phyloP scores from a whole-genome alignment of 176 grass and related monocot species.

The Hordeum vulgare region DNA sequence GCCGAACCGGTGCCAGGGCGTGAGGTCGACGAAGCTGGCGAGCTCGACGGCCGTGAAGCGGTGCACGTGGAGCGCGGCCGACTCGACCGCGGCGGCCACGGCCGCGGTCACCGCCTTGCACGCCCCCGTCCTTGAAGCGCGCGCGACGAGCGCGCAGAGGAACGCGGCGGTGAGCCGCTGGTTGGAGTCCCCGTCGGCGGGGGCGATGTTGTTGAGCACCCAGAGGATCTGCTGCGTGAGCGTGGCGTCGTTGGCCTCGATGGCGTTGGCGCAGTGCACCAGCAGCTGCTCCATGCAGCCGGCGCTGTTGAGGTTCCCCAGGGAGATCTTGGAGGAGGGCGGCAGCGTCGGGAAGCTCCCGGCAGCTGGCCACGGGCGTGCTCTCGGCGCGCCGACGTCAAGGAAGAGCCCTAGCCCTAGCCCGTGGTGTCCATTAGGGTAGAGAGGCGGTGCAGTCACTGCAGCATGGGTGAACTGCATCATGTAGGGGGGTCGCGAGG shows the following conservation, averaged over 20 bases:
- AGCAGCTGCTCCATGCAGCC: slow-evolving; percentile 98
- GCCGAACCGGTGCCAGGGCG: slow-evolving; percentile 95
- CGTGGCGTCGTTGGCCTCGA: slow-evolving; percentile 94
- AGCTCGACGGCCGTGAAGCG: slow-evolving; percentile 88
- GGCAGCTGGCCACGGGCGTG: slow-evolving; percentile 27
- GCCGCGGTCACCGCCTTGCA: slow-evolving; percentile 70
- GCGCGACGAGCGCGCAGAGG: slow-evolving; percentile 78
- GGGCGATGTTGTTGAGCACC: slow-evolving; percentile 99
- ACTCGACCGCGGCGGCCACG: slow-evolving; percentile 29
- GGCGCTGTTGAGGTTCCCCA: slow-evolving; percentile 64
- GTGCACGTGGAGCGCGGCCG: slow-evolving; percentile 54
- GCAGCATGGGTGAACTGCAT: slow-evolving; percentile 87
- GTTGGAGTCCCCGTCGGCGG: slow-evolving; percentile 81
- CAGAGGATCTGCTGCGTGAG: slow-evolving; percentile 95
- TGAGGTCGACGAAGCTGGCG: slow-evolving; percentile 85
- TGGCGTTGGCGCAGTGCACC: slow-evolving; percentile 94
- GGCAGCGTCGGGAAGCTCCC: slow-evolving; percentile 30
- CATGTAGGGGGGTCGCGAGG: slow-evolving; percentile 49
- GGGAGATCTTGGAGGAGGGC: slow-evolving; percentile 41
- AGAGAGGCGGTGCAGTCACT: slow-evolving; percentile 41
- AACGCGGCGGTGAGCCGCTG: slow-evolving; percentile 84
- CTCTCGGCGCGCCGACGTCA: slow-evolving; percentile 38
- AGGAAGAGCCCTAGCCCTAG: slow-evolving; percentile 44
- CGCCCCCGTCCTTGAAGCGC: slow-evolving; percentile 73
- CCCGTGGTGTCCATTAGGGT: slow-evolving; percentile 39